A percentile compares a stretch with the other conserved stretches of the same genome.
These are phyloP conservation scores for Neonectria neomacrospora DNA, from an alignment of 2,329 filamentous ascomycete genomes.

Conservation along the genomic window DNA sequence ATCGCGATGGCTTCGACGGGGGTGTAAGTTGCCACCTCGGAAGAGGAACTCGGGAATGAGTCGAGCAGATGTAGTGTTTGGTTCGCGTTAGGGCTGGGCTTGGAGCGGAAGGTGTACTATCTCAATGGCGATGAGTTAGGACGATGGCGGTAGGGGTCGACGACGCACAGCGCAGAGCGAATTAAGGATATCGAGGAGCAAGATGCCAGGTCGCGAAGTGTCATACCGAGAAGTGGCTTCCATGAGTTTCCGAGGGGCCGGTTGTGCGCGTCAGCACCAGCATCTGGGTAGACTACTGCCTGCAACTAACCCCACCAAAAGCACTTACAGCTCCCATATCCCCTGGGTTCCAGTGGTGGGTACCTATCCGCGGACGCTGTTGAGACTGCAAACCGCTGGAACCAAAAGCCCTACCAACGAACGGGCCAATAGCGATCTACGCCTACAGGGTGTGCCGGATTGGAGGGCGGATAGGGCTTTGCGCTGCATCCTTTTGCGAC, in stretches of 20 bases:
- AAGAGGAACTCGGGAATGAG: conserved; percentile 17
- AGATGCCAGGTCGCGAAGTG: conserved; percentile 15
- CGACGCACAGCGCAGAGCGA: conserved; percentile 17
- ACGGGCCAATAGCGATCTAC: conserved; percentile 44
- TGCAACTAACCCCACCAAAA: conserved; percentile 25
- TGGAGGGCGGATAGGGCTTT: conserved; percentile 36
- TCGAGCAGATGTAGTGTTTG: conserved; percentile 22
- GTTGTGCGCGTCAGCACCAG: conserved; percentile 40
- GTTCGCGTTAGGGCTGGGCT: conserved; percentile 4
- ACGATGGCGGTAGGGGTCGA: not conserved
- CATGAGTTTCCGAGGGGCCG: conserved; percentile 34
- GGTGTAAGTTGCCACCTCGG: conserved; percentile 42
- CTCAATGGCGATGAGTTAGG: not conserved
- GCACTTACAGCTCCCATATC: conserved; percentile 9
- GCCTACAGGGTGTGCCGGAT: conserved; percentile 43
- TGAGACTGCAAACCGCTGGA: conserved; percentile 1
- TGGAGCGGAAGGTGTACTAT: not conserved
- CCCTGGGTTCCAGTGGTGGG: not conserved
- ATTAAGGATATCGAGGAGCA: conserved; percentile 24
- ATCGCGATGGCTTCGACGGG: conserved; percentile 28
- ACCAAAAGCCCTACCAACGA: not conserved
- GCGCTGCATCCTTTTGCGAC: conserved; percentile 14
- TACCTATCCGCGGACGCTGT: conserved; percentile 5
- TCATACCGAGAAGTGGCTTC: conserved; percentile 15
- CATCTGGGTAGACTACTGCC: conserved; percentile 6